Evolutionary conservation across 371 early-diverging fungal genomes (phyloP), one percentile per base, ranked within the genome.

Genomic region (Circinella minor): DNA sequence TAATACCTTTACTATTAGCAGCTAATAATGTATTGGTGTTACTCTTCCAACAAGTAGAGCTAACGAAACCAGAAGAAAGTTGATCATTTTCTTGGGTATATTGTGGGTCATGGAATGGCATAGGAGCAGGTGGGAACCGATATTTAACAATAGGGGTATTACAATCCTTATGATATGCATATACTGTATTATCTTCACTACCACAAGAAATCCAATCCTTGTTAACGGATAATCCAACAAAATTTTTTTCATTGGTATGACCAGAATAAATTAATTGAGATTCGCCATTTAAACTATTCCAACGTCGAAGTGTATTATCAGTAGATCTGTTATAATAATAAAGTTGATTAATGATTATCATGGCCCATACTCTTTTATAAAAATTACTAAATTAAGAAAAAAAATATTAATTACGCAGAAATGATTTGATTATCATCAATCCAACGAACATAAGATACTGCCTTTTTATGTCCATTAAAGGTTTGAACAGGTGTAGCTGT

Each of bases 371-470:
- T 43, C 11, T 43, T 43, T 43, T 43, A 9, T 43, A 27, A 27
- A 27, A 2, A 1, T 43, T 43, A 43, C 43, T 43, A 9, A 3
- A 43, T 11, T 43, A 43, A 13, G 60, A 27, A 18, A 11, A 51
- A 37, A 5, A 18, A 39, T 1, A 76, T 77, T 27, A 27, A 27
- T 71, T 83, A 85, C 71, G 95, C 95, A 13, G 96, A 92, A 15
- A 97, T 82, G 20, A 97, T 73, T 66, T 92, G 89, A 39, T 91
- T 82, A 15, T 83, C 75, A 59, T 87, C 84, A 36, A 91, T 55
- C 83, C 95, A 97, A 67, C 92, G 88, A 54, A 96, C 96, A 81
- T 95, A 96, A 3, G 97, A 96, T 3, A 96, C 96, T 0, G 97
- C 96, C 73, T 95, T 95, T 36, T 88, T 83, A 73, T 97, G 98